phyloP scores from a whole-genome alignment of 2,329 filamentous ascomycete species.

The Furcasterigmium sp. region DNA sequence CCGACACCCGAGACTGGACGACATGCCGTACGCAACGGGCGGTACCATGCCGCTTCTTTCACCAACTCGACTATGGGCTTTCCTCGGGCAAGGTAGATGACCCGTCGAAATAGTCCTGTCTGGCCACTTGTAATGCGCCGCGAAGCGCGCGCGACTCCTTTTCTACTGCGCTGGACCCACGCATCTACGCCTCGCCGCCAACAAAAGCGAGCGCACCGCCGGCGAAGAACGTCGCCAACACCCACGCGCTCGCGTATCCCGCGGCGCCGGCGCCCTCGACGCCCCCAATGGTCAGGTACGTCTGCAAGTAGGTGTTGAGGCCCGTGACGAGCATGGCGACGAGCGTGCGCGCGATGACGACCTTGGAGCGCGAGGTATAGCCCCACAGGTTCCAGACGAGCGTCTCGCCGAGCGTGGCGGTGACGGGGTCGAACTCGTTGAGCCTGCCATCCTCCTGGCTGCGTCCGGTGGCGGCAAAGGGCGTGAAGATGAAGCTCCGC shows the following conservation, averaged over 20 bases:
- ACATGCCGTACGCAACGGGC: too few relatives aligned
- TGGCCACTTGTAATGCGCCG: not conserved
- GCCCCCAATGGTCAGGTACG: slow-evolving; percentile 61
- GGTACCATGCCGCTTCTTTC: too few relatives aligned
- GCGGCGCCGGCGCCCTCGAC: slow-evolving; percentile 65
- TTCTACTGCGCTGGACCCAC: too few relatives aligned
- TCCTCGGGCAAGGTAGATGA: not conserved
- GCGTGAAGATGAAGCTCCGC: slow-evolving; percentile 72
- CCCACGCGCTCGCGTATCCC: slow-evolving; percentile 72
- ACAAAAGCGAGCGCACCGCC: slow-evolving; percentile 51
- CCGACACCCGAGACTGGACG: too few relatives aligned
- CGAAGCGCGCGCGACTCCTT: too few relatives aligned
- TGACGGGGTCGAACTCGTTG: slow-evolving; percentile 56
- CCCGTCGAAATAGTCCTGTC: not conserved
- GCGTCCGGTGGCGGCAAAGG: slow-evolving; percentile 50
- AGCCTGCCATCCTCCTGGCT: slow-evolving; percentile 42
- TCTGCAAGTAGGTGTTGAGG: slow-evolving; percentile 57
- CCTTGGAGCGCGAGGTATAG: slow-evolving; percentile 56
- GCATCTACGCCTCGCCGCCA: slow-evolving; percentile 29
- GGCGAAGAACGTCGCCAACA: slow-evolving; percentile 54
- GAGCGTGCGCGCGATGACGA: slow-evolving; percentile 59
- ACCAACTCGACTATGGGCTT: not conserved
- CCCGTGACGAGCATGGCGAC: slow-evolving; percentile 53
- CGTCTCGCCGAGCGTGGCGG: slow-evolving; percentile 63
- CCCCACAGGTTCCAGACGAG: slow-evolving; percentile 70